Conservation (phyloP, 2,329 filamentous ascomycete species). For the Fusarium circinatum region DNA sequence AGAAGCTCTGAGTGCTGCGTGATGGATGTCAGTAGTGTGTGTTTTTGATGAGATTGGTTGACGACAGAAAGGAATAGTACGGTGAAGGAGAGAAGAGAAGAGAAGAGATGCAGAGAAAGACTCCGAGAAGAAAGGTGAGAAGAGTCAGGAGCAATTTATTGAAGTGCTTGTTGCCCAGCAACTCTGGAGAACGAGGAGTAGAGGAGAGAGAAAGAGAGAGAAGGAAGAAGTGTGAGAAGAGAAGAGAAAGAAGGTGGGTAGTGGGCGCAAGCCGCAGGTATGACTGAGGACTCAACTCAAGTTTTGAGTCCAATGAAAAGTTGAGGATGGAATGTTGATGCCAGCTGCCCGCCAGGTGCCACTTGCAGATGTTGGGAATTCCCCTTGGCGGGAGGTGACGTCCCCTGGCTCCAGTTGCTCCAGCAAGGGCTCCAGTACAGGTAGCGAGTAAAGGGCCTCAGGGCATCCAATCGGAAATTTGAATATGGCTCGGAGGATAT, state of each 20-base stretch:
- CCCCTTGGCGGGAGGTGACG: neutral
- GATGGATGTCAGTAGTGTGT: neutral
- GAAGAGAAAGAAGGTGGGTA: neutral
- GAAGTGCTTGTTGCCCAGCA: neutral
- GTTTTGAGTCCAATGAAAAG: neutral
- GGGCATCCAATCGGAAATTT: neutral
- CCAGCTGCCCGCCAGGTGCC: constrained; percentile 9
- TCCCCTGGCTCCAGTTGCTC: neutral
- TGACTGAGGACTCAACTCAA: neutral
- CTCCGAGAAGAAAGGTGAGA: too few relatives aligned
- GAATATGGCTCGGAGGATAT: accelerated
- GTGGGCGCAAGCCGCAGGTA: neutral
- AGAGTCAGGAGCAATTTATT: neutral
- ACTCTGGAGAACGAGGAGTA: neutral
- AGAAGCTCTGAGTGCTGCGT: neutral
- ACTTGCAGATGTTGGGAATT: neutral
- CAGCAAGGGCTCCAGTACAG: neutral
- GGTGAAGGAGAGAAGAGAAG: neutral
- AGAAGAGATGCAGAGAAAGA: neutral
- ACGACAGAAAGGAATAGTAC: neutral
- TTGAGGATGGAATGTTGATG: neutral
- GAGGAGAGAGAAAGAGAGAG: too few relatives aligned
- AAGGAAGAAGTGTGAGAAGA: neutral
- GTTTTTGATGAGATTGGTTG: neutral
- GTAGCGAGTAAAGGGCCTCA: neutral